Evolutionary conservation across 148 eudicot species (phyloP), one percentile per base, ranked within the genome.

Genomic region (Spergularia marina): DNA sequence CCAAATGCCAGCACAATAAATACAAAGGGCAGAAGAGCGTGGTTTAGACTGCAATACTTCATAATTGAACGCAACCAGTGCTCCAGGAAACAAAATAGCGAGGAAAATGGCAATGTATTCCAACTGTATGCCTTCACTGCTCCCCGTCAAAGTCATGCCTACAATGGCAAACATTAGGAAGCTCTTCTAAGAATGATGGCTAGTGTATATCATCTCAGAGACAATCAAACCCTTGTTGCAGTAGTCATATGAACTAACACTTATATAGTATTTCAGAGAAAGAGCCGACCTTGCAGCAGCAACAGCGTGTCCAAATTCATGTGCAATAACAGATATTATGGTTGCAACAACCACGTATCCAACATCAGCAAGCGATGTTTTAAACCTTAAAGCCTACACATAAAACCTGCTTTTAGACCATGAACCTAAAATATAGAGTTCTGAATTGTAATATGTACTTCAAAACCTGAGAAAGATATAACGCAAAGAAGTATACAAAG

Each of bases 1-100:
- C 97, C 97, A 92, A 72, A 94, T 85, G 67, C 98, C 98, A 83
- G 98, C 98, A 92, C 93, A 87, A 79, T 90, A 94, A 80, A 94
- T 83, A 56, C 94, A 93, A 80, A 94, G 98, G 76, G 88, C 82
- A 76, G 90, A 75, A 64, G 79, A 71, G 64, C 82, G 83, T 25
- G 97, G 87, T 76, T 90, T 82, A 23, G 86, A 77, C 84, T 83
- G 80, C 74, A 94, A 77, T 61, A 85, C 63, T 74, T 91, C 96
- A 71, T 84, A 60, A 82, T 89, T 84, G 74, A 94, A 88, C 64
- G 97, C 98, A 78, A 94, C 96, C 78, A 94, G 68, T 56, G 97
- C 98, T 67, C 98, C 98, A 34, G 97, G 98, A 85, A 94, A 91
- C 40, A 92, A 74, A 80, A 84, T 84, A n/a, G 92, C 98, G 51